Evolutionary conservation across 345 rosid genomes (phyloP).

Genomic region (Brassica rapa): DNA sequence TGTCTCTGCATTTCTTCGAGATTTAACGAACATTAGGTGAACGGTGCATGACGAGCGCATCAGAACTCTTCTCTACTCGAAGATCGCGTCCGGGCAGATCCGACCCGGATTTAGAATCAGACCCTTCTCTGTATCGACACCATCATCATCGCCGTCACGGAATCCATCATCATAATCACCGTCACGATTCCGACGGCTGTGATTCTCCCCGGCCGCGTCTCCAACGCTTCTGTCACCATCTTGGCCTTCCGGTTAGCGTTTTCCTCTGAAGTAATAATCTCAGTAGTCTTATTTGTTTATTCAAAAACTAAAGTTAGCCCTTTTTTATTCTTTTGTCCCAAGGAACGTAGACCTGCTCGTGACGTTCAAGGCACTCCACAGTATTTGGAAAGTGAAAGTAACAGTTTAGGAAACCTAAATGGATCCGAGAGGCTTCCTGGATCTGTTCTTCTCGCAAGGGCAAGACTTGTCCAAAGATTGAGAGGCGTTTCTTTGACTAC

Average conservation of each 20-base stretch:
- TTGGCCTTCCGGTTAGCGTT: slow-evolving; percentile 43
- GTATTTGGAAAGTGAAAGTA: slow-evolving; percentile 46
- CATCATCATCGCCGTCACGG: slow-evolving; percentile 55
- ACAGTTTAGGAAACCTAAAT: slow-evolving; percentile 43
- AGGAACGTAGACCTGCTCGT: slow-evolving; percentile 56
- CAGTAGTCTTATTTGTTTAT: neutral
- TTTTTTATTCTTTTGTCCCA: neutral
- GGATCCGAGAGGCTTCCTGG: slow-evolving; percentile 75
- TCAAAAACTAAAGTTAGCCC: neutral
- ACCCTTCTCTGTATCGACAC: slow-evolving; percentile 46
- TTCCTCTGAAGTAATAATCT: neutral
- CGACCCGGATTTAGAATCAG: slow-evolving; percentile 48
- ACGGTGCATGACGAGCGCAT: slow-evolving; percentile 85
- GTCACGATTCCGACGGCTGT: slow-evolving; percentile 60
- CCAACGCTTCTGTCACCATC: slow-evolving; percentile 48
- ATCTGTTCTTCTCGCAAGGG: slow-evolving; percentile 87
- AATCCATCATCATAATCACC: slow-evolving; percentile 45
- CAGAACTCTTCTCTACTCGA: slow-evolving; percentile 79
- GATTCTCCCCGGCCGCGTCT: slow-evolving; percentile 60
- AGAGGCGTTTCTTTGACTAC: slow-evolving; percentile 70
- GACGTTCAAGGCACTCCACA: slow-evolving; percentile 50
- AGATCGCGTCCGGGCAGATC: slow-evolving; percentile 72
- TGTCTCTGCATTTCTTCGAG: neutral
- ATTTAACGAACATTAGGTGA: neutral
- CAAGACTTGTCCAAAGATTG: slow-evolving; percentile 86